phyloP scores from a whole-genome alignment of 495 filamentous ascomycete species.

The Xylaria grammica region DNA sequence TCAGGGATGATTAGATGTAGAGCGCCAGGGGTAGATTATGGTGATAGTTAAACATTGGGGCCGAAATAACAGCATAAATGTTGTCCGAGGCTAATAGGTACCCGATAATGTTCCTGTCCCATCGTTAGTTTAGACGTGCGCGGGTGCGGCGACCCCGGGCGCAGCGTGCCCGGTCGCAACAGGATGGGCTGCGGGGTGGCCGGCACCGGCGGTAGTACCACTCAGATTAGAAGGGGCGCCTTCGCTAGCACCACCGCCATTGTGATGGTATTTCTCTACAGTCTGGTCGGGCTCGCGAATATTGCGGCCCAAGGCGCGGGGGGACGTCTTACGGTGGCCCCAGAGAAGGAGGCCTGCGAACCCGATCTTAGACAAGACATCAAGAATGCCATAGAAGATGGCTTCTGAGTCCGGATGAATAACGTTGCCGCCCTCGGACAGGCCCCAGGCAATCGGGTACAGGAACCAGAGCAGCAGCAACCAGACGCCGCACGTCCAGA shows the following conservation, averaged over 20 bases:
- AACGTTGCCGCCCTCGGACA: constrained; percentile 70
- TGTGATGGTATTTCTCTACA: constrained; percentile 18
- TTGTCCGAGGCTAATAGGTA: too few species aligned
- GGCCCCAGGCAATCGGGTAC: constrained; percentile 73
- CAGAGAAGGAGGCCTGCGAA: constrained; percentile 55
- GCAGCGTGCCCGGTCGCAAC: too few species aligned
- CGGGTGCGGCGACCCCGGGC: too few species aligned
- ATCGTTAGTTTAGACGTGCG: too few species aligned
- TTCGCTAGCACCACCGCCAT: constrained; percentile 5
- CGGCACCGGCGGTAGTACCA: constrained; percentile 13
- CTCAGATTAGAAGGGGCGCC: constrained; percentile 1
- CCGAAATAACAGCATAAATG: too few species aligned
- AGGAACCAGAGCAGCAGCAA: constrained; percentile 64
- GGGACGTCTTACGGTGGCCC: constrained; percentile 62
- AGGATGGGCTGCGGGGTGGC: constrained; percentile 1
- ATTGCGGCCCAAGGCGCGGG: constrained; percentile 51
- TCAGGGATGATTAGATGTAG: too few species aligned
- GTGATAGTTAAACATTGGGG: too few species aligned
- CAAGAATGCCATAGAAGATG: constrained; percentile 74
- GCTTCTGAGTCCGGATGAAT: constrained; percentile 66
- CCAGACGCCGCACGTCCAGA: constrained; percentile 56
- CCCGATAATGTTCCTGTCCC: too few species aligned
- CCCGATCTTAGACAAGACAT: constrained; percentile 64
- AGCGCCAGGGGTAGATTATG: too few species aligned
- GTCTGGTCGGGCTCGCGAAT: constrained; percentile 34